Evolutionary conservation across 2,329 filamentous ascomycete species (phyloP), one percentile per base, ranked within the genome.

Genomic region (Xylaria sp.): DNA sequence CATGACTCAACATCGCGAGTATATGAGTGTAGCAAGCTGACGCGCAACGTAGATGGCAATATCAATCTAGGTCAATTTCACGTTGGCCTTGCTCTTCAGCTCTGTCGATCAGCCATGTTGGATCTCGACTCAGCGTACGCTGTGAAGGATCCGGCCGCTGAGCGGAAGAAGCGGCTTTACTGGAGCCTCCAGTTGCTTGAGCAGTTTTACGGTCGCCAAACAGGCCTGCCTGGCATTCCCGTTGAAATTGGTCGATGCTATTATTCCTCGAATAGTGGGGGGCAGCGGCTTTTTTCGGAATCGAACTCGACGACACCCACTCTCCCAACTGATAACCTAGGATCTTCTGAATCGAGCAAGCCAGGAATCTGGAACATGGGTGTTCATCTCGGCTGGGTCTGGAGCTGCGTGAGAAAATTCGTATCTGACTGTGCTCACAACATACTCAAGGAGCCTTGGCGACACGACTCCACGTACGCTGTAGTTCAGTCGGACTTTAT

Each of bases 171-270:
- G 44, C 54, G 60, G 51, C 58, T 64, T 23, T 64, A 63, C 34
- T 64, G 62, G 62, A 64, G 62, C 44, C 62, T 64, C 34, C 62
- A 64, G 19, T 18, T 64, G 18, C 60, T 64, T 30, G 62, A 64
- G 39, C 58, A 59, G 51, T 63, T 63, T 49, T 64, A 64, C 39
- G 62, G 62, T 48, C 60, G 62, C 18, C 62, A 64, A 16, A 64
- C 62, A 7, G 62, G 62, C 9, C 51, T 62, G 16, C 50, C 58
- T 10, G 60, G 47, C 18, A 51, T 59, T 19, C 60, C 56, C 2
- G 60, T 50, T 30, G 57, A 62, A n/a, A 44, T 60, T 44, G 51
- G 53, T 16, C 52, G 55, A 6, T 57, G 57, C 52, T 57, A 58
- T 44, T 64, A 62, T 53, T 55, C 60, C 39, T 55, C 62, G 7